Conservation (phyloP, 1,284 basidiomycete genomes). For the Apiotrichum sp. region DNA sequence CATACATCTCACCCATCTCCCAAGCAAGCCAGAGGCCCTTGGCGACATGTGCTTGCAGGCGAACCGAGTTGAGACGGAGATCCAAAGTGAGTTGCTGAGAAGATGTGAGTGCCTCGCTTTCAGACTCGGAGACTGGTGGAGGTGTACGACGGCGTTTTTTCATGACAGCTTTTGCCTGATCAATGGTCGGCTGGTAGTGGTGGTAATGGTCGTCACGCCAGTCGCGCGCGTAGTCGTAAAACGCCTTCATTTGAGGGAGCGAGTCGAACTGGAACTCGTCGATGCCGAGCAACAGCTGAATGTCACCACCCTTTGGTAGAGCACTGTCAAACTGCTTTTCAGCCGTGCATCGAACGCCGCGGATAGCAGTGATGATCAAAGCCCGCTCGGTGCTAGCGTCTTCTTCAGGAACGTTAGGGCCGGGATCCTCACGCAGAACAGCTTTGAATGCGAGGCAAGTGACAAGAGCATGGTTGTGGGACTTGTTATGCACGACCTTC, state of each 20-base stretch:
- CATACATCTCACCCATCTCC: slow-evolving; percentile 36
- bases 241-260: slow-evolving; percentile 30
- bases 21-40: slow-evolving; percentile 39
- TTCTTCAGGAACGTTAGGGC: not conserved
- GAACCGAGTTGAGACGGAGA: slow-evolving; percentile 19
- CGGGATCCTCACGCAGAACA: not conserved
- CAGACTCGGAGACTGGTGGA: not conserved
- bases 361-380: slow-evolving; percentile 2
- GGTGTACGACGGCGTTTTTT: not conserved
- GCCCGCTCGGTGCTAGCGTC: not conserved
- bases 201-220: slow-evolving; percentile 34
- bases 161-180: slow-evolving; percentile 10
- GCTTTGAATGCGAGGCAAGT: slow-evolving; percentile 2
- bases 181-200: slow-evolving; percentile 23
- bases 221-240: slow-evolving; percentile 32
- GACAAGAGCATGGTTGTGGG: slow-evolving; percentile 1
- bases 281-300: slow-evolving; percentile 17
- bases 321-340: slow-evolving; percentile 2
- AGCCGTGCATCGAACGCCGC: slow-evolving; percentile 1
- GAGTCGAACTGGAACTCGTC: slow-evolving; percentile 31
- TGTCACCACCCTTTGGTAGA: not conserved
- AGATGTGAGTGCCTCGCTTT: not conserved
- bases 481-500: not conserved
- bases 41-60: slow-evolving; percentile 31
- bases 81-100: slow-evolving; percentile 19